Conservation (phyloP, 208 protist genomes). For the Strigomonas culicis region DNA sequence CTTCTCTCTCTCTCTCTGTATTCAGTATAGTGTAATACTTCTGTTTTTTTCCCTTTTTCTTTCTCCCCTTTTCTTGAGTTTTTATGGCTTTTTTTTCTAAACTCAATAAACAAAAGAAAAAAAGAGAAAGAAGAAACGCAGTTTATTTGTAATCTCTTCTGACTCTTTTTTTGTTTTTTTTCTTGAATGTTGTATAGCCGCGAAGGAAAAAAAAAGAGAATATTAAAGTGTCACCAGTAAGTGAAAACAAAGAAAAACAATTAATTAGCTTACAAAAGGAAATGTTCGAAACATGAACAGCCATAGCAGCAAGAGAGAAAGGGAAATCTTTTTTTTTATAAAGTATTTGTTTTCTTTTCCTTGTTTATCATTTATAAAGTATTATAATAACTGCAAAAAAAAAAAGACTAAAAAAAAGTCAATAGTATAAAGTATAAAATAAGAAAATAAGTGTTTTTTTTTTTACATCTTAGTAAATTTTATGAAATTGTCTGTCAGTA, state of each 20-base stretch:
- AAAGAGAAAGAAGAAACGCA: background rate
- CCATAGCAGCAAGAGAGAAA: too few species aligned
- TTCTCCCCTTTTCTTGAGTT: background rate
- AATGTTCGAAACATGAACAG: too few species aligned
- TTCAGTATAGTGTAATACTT: background rate
- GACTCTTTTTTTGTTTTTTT: background rate
- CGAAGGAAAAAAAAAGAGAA: background rate
- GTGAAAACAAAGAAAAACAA: background rate
- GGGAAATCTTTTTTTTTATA: too few species aligned
- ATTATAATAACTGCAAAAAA: background rate
- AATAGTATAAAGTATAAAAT: conserved; percentile 2
- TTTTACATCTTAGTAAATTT: conserved; percentile 1
- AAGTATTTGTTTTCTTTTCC: background rate
- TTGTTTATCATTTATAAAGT: conserved; percentile 8
- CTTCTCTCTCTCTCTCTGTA: background rate
- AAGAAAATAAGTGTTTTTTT: background rate
- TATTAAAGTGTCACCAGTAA: background rate
- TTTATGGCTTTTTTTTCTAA: background rate
- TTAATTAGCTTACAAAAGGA: background rate
- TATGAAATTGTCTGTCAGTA: background rate
- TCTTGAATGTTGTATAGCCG: background rate
- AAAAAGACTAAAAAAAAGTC: conserved; percentile 6
- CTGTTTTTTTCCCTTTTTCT: background rate
- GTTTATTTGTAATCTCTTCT: too few species aligned
- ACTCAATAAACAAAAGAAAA: background rate